A percentile compares a stretch with the other conserved stretches of the same genome.
Evolutionary conservation across 2,329 filamentous ascomycete genomes (phyloP).

Genomic region (Calcarisporium arbuscula): DNA sequence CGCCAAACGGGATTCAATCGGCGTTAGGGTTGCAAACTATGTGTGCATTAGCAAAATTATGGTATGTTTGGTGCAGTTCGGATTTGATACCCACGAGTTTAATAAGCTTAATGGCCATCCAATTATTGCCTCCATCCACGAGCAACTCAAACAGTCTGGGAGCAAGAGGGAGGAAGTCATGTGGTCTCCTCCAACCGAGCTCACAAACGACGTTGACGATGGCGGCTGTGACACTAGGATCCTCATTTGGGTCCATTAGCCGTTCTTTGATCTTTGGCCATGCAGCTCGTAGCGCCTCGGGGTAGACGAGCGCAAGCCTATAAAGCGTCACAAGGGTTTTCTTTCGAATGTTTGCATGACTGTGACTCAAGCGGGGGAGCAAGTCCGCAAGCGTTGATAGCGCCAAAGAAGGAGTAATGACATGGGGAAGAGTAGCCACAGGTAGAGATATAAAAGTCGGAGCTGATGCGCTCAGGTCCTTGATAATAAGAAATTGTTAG

Average conservation of each 20-base stretch:
- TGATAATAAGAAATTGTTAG: neutral
- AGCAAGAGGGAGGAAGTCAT: constrained; percentile 88
- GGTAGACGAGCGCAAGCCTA: constrained; percentile 89
- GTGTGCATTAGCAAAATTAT: neutral
- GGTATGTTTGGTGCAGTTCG: neutral
- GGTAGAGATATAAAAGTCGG: constrained; percentile 78
- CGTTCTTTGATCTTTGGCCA: constrained; percentile 98
- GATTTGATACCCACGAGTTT: constrained; percentile 82
- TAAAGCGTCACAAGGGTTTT: constrained; percentile 96
- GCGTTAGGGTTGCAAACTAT: constrained; percentile 90
- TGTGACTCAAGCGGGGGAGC: constrained; percentile 79
- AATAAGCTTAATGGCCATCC: constrained; percentile 99
- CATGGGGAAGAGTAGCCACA: constrained; percentile 83
- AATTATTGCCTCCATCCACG: constrained; percentile 91
- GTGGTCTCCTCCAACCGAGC: constrained; percentile 84
- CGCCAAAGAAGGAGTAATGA: constrained; percentile 87
- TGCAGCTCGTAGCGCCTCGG: constrained; percentile 82
- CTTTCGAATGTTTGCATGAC: constrained; percentile 79
- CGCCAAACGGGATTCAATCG: constrained; percentile 82
- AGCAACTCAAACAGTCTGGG: constrained; percentile 88
- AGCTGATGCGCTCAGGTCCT: constrained; percentile 66
- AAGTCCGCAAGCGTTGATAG: constrained; percentile 84
- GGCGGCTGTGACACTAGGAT: constrained; percentile 87
- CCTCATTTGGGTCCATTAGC: constrained; percentile 82
- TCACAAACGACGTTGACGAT: constrained; percentile 98